Conservation (phyloP, 495 filamentous ascomycete species). For the Barbatosphaeria neglecta region DNA sequence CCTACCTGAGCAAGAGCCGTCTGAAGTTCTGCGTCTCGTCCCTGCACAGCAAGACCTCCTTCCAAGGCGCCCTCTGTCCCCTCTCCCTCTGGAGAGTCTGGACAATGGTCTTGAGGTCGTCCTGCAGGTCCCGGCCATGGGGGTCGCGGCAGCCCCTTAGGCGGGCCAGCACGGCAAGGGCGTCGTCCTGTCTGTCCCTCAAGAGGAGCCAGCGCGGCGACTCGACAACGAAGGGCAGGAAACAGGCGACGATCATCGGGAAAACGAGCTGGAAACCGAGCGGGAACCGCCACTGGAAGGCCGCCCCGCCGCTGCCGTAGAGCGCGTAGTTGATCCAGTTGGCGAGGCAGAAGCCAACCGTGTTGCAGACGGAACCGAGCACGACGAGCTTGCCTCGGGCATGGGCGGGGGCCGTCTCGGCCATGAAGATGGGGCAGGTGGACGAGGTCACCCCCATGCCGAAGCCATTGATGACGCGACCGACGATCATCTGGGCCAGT, state of each 20-base stretch:
- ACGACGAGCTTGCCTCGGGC: conserved; percentile 23
- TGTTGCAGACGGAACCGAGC: conserved; percentile 16
- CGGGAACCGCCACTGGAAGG: conserved; percentile 28
- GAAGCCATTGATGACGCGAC: conserved; percentile 16
- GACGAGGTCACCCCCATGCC: conserved; percentile 18
- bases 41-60: conserved; percentile 8
- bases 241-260: conserved; percentile 13
- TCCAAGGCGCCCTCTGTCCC: conserved; percentile 4
- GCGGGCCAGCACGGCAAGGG: conserved; percentile 10
- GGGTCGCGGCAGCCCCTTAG: conserved; percentile 11
- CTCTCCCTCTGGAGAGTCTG: conserved; percentile 11
- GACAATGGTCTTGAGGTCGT: conserved; percentile 13
- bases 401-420: conserved; percentile 15
- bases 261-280: conserved; percentile 26
- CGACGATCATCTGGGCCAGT: conserved; percentile 18
- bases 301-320: conserved; percentile 12
- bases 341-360: conserved; percentile 18
- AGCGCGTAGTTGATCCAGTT: conserved; percentile 24
- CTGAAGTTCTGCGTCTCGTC: conserved; percentile 11
- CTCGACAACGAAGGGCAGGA: conserved; percentile 14
- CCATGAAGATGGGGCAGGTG: conserved; percentile 14
- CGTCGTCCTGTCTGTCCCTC: conserved; percentile 13
- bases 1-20: conserved; percentile 13
- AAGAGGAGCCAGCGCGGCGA: conserved; percentile 18
- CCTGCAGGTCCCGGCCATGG: conserved; percentile 11